Evolutionary conservation across 1,284 basidiomycete genomes (phyloP).

Genomic region (Irpex sp.): DNA sequence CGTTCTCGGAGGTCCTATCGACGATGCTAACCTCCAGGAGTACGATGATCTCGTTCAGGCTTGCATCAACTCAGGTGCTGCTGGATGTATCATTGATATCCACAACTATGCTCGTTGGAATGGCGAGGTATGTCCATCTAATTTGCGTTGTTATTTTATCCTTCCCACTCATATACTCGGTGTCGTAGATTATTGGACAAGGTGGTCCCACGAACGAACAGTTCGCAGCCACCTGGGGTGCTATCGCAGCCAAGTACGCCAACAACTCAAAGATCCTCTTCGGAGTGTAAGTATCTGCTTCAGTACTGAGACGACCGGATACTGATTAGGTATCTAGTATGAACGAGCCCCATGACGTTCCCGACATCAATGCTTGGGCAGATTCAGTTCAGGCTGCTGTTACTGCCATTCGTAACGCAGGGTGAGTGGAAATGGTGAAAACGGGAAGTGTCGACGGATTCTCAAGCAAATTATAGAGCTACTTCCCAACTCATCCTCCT

Average conservation of each 20-base stretch:
- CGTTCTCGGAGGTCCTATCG: slow-evolving; percentile 38
- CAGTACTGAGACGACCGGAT: not conserved
- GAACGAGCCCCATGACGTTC: slow-evolving; percentile 54
- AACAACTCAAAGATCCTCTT: slow-evolving; percentile 48
- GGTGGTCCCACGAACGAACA: slow-evolving; percentile 55
- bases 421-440: slow-evolving; percentile 22
- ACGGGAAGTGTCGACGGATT: not conserved
- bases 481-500: slow-evolving; percentile 51
- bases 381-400: slow-evolving; percentile 49
- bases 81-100: slow-evolving; percentile 50
- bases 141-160: too few species aligned
- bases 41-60: slow-evolving; percentile 53
- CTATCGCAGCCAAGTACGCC: slow-evolving; percentile 51
- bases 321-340: slow-evolving; percentile 30
- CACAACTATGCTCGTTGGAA: slow-evolving; percentile 59
- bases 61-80: slow-evolving; percentile 36
- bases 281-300: slow-evolving; percentile 36
- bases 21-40: slow-evolving; percentile 40
- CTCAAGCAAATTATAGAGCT: slow-evolving; percentile 28
- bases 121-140: slow-evolving; percentile 28
- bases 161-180: too few species aligned
- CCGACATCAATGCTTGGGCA: slow-evolving; percentile 42
- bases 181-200: slow-evolving; percentile 48
- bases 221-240: slow-evolving; percentile 52
- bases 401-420: slow-evolving; percentile 49